Base-by-base conservation (phyloP, 169 alveolate species). In the Plasmodium yoelii region DNA sequence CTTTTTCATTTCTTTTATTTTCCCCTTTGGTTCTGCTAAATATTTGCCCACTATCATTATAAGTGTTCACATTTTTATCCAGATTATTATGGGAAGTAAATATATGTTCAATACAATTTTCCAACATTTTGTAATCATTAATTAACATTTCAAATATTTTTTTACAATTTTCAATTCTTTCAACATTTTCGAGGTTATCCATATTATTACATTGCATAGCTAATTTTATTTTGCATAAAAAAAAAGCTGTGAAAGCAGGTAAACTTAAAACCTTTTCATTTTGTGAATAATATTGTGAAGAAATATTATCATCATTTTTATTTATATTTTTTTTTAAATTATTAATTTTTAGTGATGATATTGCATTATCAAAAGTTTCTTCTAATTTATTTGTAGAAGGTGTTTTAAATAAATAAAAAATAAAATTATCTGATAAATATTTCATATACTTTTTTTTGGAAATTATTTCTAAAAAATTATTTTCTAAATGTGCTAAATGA, bases 161-260 rank as follows among this genome's bases (percentile, higher is more conserved):
- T 56, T 22, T 63, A 7, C n/a, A 51, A 44, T 77, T 77, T 26
- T 77, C 88, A 39, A 77, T 39, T 56, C 88, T 53, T 47, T 63
- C 47, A 15, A 51, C 44, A 64, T 77, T 77, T 19, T 13, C 28
- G 18, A 49, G 70, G 18, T 64, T 77, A 24, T 55, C 57, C 42
- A 34, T 34, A 13, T 69, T 57, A 39, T 57, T 51, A 1, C 65
- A 61, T 19, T 47, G 26, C 77, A 77, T 77, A 44, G 88, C 49
- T 19, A 77, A 44, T 68, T 77, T 77, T n/a, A 64, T 64, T 77
- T 77, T 77, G 72, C 80, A 77, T 56, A 77, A 39, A 13, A 77
- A 77, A 63, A 64, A 64, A 22, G 88, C 88, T 15, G 88, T 77
- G 19, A 77, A 65, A n/a, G 80, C 77, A 12, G 88, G 88, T 28